These are phyloP conservation scores for Paramecium biaurelia DNA, from an alignment of 73 alveolate species.

Conservation along the genomic window DNA sequence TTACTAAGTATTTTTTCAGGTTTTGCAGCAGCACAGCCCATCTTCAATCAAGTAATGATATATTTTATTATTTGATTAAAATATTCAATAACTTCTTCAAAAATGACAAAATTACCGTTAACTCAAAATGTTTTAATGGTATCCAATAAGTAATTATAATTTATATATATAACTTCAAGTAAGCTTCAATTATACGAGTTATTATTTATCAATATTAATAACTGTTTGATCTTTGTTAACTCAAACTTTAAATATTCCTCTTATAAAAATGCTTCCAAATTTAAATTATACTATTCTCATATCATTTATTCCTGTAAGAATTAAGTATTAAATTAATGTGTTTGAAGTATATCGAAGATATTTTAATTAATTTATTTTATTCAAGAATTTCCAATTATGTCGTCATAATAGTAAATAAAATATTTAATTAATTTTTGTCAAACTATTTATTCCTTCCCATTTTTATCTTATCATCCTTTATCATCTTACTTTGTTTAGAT, in stretches of 20 bases:
- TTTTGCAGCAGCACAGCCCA: neutral
- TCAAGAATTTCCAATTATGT: neutral
- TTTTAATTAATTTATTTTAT: neutral
- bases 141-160: neutral
- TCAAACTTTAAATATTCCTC: neutral
- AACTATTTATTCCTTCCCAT: neutral
- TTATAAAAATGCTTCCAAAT: neutral
- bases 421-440: neutral
- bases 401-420: neutral
- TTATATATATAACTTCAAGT: neutral
- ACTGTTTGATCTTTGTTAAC: neutral
- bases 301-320: neutral
- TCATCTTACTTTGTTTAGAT: neutral
- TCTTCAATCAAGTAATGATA: neutral
- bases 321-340: neutral
- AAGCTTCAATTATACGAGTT: neutral
- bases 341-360: neutral
- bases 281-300: neutral
- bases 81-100: neutral
- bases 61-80: neutral
- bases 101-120: neutral
- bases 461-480: neutral
- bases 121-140: neutral
- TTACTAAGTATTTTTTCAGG: neutral
- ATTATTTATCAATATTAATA: neutral